Conservation (phyloP, 1,139 yeast species). For the Magnusiomyces magnusii region DNA sequence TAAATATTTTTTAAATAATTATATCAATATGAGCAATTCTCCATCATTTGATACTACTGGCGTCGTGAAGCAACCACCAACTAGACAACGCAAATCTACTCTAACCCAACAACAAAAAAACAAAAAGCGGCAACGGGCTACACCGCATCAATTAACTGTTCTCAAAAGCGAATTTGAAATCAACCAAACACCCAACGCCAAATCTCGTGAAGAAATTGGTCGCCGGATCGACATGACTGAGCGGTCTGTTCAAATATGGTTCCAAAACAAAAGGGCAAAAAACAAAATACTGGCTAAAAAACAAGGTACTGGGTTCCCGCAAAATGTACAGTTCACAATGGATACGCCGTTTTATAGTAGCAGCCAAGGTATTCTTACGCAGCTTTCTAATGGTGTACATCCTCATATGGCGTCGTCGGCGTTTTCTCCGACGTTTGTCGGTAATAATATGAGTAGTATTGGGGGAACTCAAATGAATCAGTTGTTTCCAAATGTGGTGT, state of each 20-base stretch:
- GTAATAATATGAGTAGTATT: neutral
- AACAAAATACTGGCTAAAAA: conserved; percentile 40
- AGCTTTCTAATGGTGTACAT: neutral
- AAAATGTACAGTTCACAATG: neutral
- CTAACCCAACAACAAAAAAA: conserved; percentile 37
- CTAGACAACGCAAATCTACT: neutral
- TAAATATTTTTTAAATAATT: too few relatives aligned
- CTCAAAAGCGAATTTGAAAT: conserved; percentile 62
- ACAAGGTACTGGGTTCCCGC: neutral
- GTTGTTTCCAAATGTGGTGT: neutral
- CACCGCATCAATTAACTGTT: conserved; percentile 71
- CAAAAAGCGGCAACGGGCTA: conserved; percentile 47
- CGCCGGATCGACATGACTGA: conserved; percentile 79
- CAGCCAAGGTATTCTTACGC: neutral
- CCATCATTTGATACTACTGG: neutral
- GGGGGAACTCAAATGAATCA: neutral
- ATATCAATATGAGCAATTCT: neutral
- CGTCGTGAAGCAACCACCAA: neutral
- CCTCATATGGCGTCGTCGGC: conserved; percentile 2
- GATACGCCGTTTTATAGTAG: neutral
- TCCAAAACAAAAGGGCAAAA: conserved; percentile 86
- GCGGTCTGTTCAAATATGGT: conserved; percentile 91
- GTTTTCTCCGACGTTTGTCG: neutral
- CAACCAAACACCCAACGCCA: conserved; percentile 47
- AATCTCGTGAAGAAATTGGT: conserved; percentile 61